These are phyloP conservation scores for Cynara cardunculus DNA, from an alignment of 129 eudicot species.

Conservation along the genomic window DNA sequence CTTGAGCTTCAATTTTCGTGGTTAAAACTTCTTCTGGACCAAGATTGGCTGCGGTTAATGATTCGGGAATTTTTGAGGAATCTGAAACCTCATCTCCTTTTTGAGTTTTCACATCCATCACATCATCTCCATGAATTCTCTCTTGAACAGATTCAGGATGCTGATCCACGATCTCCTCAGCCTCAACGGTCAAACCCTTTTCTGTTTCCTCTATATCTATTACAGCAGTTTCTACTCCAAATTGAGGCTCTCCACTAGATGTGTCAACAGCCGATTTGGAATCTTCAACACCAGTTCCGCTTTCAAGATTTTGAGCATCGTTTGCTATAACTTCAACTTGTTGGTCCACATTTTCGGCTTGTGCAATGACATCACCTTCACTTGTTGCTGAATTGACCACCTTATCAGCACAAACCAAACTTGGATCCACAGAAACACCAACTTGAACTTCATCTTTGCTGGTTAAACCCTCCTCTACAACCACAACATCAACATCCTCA, in stretches of 20 bases:
- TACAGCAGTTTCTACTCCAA: slow-evolving; percentile 8
- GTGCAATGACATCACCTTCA: slow-evolving; percentile 7
- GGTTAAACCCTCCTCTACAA: slow-evolving; percentile 13
- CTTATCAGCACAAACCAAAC: slow-evolving; percentile 13
- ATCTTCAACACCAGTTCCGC: not conserved
- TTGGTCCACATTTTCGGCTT: slow-evolving; percentile 16
- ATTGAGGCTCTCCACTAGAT: no score
- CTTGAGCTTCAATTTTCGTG: slow-evolving; percentile 15
- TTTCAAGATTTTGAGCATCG: not conserved
- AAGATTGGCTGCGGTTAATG: slow-evolving; percentile 3
- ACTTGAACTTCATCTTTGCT: slow-evolving; percentile 25
- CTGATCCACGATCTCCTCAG: slow-evolving; percentile 16
- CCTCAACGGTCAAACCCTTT: slow-evolving; percentile 1
- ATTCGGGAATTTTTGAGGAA: slow-evolving; percentile 16
- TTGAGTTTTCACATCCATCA: slow-evolving; percentile 19
- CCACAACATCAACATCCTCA: slow-evolving; percentile 26
- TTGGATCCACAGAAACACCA: slow-evolving; percentile 10
- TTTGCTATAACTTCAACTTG: slow-evolving; percentile 12
- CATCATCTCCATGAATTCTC: slow-evolving; percentile 16
- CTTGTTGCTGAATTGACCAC: slow-evolving; percentile 4
- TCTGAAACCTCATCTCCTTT: slow-evolving; percentile 17
- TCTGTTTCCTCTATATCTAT: not conserved
- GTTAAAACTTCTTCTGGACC: slow-evolving; percentile 11
- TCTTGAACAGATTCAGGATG: slow-evolving; percentile 20
- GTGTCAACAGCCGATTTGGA: not conserved